Evolutionary conservation across 495 filamentous ascomycete genomes (phyloP).

Genomic region (Talaromyces liani): DNA sequence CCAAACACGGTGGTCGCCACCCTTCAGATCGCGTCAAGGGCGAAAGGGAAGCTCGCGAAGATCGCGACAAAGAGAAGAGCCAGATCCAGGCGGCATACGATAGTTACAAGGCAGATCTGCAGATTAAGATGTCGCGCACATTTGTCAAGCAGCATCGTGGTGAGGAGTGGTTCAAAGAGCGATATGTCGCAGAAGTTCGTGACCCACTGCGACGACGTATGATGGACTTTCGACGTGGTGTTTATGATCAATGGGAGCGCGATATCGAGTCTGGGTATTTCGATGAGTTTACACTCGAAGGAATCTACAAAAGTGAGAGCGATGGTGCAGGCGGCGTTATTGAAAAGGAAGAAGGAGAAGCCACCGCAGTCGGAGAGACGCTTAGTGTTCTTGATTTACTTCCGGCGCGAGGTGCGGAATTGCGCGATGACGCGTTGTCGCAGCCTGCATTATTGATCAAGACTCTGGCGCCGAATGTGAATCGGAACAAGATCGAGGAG

Average conservation of each 20-base stretch:
- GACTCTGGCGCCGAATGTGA: constrained; percentile 94
- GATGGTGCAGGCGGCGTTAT: constrained; percentile 79
- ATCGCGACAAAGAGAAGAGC: constrained; percentile 80
- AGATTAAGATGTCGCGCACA: constrained; percentile 77
- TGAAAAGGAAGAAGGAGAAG: constrained; percentile 93
- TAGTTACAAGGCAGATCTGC: constrained; percentile 85
- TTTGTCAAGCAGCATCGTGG: constrained; percentile 88
- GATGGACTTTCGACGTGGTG: constrained; percentile 63
- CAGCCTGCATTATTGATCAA: constrained; percentile 95
- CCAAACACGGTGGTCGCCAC: constrained; percentile 64
- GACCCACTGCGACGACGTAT: constrained; percentile 61
- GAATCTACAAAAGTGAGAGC: constrained; percentile 88
- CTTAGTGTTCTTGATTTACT: constrained; percentile 85
- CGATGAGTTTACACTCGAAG: constrained; percentile 91
- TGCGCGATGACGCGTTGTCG: constrained; percentile 72
- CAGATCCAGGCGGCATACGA: constrained; percentile 92
- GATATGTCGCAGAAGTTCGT: constrained; percentile 76
- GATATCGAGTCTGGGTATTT: constrained; percentile 77
- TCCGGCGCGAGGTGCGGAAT: constrained; percentile 67
- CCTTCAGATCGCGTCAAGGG: constrained; percentile 64
- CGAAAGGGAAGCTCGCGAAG: constrained; percentile 71
- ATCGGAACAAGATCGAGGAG: constrained; percentile 82
- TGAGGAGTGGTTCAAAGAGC: constrained; percentile 97
- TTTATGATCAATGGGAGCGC: constrained; percentile 75
- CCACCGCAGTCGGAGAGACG: constrained; percentile 82